Evolutionary conservation across 306 rosid species (phyloP).

Genomic region (Castanea sativa): DNA sequence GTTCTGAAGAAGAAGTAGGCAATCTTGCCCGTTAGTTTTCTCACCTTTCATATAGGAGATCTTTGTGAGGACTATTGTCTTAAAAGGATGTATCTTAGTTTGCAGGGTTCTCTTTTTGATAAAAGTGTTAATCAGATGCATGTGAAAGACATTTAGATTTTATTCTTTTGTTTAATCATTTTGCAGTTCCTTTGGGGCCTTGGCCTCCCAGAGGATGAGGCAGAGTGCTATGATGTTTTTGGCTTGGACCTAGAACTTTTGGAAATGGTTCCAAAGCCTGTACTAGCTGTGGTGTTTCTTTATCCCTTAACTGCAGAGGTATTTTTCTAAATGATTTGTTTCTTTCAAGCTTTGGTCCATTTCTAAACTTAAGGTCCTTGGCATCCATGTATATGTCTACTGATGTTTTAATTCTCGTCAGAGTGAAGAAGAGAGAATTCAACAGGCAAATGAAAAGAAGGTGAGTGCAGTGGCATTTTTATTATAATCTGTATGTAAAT

Average conservation of each 20-base stretch:
- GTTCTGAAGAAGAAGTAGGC: too few species aligned
- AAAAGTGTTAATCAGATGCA: not conserved
- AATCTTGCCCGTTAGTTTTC: not conserved
- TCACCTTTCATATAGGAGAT: not conserved
- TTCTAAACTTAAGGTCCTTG: not conserved
- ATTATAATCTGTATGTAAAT: not conserved
- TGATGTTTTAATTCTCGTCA: slow-evolving; percentile 36
- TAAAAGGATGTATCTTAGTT: not conserved
- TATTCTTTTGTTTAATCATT: not conserved
- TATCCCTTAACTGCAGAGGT: slow-evolving; percentile 83
- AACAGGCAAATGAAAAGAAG: slow-evolving; percentile 50
- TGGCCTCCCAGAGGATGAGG: slow-evolving; percentile 66
- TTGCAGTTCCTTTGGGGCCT: slow-evolving; percentile 87
- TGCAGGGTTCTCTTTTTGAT: not conserved
- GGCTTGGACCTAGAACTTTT: slow-evolving; percentile 85
- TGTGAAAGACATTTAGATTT: not conserved
- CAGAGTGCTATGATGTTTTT: slow-evolving; percentile 84
- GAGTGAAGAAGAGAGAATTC: slow-evolving; percentile 87
- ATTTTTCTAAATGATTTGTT: slow-evolving; percentile 5
- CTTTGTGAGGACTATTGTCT: not conserved
- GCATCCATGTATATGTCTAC: not conserved
- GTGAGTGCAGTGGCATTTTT: slow-evolving; percentile 34
- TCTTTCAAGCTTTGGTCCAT: not conserved
- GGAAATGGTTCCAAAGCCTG: slow-evolving; percentile 96
- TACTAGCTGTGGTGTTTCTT: slow-evolving; percentile 89